These are phyloP conservation scores for Ceratocystis destructans DNA, from an alignment of 2,329 filamentous ascomycete species.

Conservation along the genomic window DNA sequence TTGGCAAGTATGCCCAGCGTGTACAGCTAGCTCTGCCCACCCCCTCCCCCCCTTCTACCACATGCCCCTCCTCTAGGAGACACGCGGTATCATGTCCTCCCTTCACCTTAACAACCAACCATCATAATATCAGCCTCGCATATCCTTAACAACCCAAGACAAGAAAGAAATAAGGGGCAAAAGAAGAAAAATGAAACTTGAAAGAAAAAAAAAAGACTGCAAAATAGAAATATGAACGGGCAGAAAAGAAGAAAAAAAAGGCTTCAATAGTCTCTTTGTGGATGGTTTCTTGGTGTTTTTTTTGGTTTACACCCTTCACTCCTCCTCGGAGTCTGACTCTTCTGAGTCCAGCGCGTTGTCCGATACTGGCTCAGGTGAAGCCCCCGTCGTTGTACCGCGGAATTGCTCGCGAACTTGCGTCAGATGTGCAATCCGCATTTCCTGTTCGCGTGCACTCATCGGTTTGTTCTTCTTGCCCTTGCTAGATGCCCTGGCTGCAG, in stretches of 20 bases:
- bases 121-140: background rate
- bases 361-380: slow-evolving; percentile 19
- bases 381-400: slow-evolving; percentile 16
- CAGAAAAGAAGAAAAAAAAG: background rate
- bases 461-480: slow-evolving; percentile 63
- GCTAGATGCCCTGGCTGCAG: slow-evolving; percentile 27
- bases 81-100: no score
- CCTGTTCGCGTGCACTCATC: slow-evolving; percentile 58
- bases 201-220: slow-evolving; percentile 1
- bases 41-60: background rate
- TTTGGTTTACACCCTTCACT: slow-evolving; percentile 27
- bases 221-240: slow-evolving; percentile 4
- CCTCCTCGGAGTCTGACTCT: slow-evolving; percentile 36
- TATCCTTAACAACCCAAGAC: background rate
- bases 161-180: background rate
- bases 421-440: slow-evolving; percentile 48
- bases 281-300: background rate
- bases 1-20: background rate
- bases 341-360: slow-evolving; percentile 23
- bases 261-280: background rate
- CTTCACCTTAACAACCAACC: background rate
- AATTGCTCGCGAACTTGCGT: slow-evolving; percentile 36
- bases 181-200: slow-evolving; percentile 1
- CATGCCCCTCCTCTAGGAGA: background rate
- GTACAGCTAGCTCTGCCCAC: background rate